Evolutionary conservation across 345 rosid species (phyloP).

Genomic region (Pugionium dolabratum): DNA sequence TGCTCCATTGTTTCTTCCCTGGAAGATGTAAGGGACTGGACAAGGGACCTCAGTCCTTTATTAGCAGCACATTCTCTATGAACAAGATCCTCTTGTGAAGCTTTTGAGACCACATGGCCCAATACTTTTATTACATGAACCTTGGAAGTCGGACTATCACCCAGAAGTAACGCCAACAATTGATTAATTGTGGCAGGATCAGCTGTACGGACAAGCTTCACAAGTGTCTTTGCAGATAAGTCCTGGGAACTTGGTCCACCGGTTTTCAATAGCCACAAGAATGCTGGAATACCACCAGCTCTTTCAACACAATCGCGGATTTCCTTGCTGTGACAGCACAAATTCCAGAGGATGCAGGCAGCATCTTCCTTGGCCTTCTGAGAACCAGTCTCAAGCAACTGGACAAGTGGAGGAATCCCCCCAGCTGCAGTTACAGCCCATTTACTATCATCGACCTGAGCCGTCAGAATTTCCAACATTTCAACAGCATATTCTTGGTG

Average conservation of each 20-base stretch:
- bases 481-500: slow-evolving; percentile 83
- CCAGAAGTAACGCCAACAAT: slow-evolving; percentile 66
- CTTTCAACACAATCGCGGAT: slow-evolving; percentile 85
- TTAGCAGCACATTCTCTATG: slow-evolving; percentile 74
- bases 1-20: slow-evolving; percentile 75
- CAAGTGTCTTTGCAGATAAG: slow-evolving; percentile 68
- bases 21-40: slow-evolving; percentile 67
- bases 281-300: slow-evolving; percentile 83
- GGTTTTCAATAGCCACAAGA: slow-evolving; percentile 74
- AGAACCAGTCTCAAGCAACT: slow-evolving; percentile 78
- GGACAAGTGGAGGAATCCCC: slow-evolving; percentile 94
- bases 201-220: slow-evolving; percentile 61
- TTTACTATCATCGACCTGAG: slow-evolving; percentile 87
- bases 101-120: slow-evolving; percentile 79
- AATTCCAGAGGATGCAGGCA: slow-evolving; percentile 68
- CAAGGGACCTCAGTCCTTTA: slow-evolving; percentile 68
- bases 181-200: slow-evolving; percentile 87
- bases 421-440: slow-evolving; percentile 98
- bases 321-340: slow-evolving; percentile 87
- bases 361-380: slow-evolving; percentile 83
- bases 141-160: slow-evolving; percentile 63
- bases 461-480: slow-evolving; percentile 67
- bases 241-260: slow-evolving; percentile 75
- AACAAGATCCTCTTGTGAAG: slow-evolving; percentile 61
- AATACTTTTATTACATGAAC: slow-evolving; percentile 63